Percentiles rank a stretch among this genome's conserved stretches.
These are phyloP conservation scores for Candida pseudocylindracea DNA, from an alignment of 1,139 yeast species.

Conservation along the genomic window DNA sequence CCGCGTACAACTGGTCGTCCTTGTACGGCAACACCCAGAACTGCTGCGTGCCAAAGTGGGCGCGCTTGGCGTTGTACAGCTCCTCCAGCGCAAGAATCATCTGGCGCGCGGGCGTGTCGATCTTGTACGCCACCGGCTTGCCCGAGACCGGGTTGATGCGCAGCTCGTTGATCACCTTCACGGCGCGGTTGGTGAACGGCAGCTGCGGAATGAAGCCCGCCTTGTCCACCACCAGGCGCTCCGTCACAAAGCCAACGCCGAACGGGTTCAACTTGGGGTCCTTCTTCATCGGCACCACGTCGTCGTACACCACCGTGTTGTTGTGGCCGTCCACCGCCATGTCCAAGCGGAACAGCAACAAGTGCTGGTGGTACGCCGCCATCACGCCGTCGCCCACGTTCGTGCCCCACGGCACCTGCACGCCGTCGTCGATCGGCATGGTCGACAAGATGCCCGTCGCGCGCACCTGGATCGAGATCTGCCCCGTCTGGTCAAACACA, in stretches of 20 bases:
- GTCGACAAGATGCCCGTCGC: slow-evolving; percentile 77
- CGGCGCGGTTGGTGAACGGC: slow-evolving; percentile 54
- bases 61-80: slow-evolving; percentile 42
- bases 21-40: slow-evolving; percentile 56
- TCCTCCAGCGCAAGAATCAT: slow-evolving; percentile 46
- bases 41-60: slow-evolving; percentile 52
- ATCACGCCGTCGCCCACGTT: slow-evolving; percentile 68
- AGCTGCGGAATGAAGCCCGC: slow-evolving; percentile 58
- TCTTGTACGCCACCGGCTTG: slow-evolving; percentile 68
- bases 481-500: slow-evolving; percentile 68
- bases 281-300: slow-evolving; percentile 29
- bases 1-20: slow-evolving; percentile 49
- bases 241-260: slow-evolving; percentile 54
- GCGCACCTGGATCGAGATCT: slow-evolving; percentile 62
- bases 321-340: slow-evolving; percentile 75
- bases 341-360: slow-evolving; percentile 66
- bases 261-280: slow-evolving; percentile 40
- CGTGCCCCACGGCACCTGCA: slow-evolving; percentile 65
- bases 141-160: slow-evolving; percentile 55
- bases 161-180: slow-evolving; percentile 63
- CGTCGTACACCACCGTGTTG: slow-evolving; percentile 59
- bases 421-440: slow-evolving; percentile 65
- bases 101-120: slow-evolving; percentile 57
- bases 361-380: slow-evolving; percentile 83
- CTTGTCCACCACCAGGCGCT: slow-evolving; percentile 43